Conservation (phyloP, 116 monocot species). For the Phalaenopsis hybrid region DNA sequence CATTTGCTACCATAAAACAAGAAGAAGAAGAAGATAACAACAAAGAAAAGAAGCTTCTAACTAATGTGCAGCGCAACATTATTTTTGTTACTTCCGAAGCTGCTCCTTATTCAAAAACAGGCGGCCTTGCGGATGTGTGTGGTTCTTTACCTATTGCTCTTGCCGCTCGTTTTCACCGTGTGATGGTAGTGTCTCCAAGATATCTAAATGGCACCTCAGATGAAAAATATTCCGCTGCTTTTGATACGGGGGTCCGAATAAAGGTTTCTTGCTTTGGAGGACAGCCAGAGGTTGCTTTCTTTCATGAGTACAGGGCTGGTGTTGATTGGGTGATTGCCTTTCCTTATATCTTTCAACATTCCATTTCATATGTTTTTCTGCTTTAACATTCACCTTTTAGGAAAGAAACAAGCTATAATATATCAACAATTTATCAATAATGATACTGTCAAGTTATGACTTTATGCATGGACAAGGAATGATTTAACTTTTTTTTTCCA, state of each 20-base stretch:
- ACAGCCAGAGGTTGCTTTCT: conserved; percentile 71
- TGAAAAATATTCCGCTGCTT: conserved; percentile 28
- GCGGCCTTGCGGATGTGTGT: conserved; percentile 86
- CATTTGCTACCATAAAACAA: conserved; percentile 12
- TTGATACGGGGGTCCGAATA: conserved; percentile 32
- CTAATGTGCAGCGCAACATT: conserved; percentile 31
- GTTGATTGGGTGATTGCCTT: conserved; percentile 79
- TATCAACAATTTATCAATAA: background rate
- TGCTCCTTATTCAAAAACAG: conserved; percentile 84
- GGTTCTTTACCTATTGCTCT: conserved; percentile 85
- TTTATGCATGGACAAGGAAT: too few relatives aligned
- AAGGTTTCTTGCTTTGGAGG: conserved; percentile 65
- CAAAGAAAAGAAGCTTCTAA: conserved; percentile 12
- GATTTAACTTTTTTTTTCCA: too few relatives aligned
- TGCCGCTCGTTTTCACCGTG: conserved; percentile 81
- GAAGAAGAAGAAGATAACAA: conserved; percentile 12
- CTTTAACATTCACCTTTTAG: background rate
- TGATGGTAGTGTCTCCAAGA: conserved; percentile 90
- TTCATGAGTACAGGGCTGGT: conserved; percentile 71
- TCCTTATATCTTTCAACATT: background rate
- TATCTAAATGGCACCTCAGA: conserved; percentile 59
- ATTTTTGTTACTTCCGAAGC: conserved; percentile 84
- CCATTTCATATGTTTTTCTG: background rate
- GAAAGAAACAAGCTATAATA: background rate
- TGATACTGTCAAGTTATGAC: too few relatives aligned